Evolutionary conservation across 2,329 filamentous ascomycete species (phyloP), one percentile per base, ranked within the genome.

Genomic region (Alternaria hordeiaustralica): DNA sequence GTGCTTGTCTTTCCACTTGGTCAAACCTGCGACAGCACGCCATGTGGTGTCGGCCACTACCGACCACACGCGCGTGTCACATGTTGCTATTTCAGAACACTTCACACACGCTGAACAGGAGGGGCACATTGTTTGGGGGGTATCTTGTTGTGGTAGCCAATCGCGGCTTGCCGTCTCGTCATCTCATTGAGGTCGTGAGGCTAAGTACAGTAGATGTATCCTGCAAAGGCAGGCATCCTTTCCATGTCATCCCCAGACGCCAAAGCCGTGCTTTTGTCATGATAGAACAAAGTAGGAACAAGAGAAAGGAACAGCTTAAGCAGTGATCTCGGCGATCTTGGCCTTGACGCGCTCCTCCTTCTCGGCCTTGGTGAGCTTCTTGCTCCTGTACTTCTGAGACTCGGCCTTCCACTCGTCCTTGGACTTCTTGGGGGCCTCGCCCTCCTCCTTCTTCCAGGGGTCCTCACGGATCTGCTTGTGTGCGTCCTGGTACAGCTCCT

Each of bases 391-490:
- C 90, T 98, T 97, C 87, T 93, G 89, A 82, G 92, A 94, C 89
- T 97, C 94, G 73, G 88, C 87, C 91, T 97, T 97, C 92, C 92
- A 96, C 87, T 97, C 89, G 71, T 95, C 95, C 91, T 97, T 98
- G 87, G 84, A 87, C 93, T 98, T 98, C 91, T 97, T 94, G 85
- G 92, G 85, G 60, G 82, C 92, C 60, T 89, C 91, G 46, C 86
- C 84, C 71, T 89, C 87, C 75, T 85, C 88, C 90, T 97, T 97
- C 92, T 97, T 97, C 89, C 92, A 97, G 80, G 96, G 96, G 84
- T 99, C 93, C 87, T 94, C 95, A 73, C 96, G 94, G 88, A 99
- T 99, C 81, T 92, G 91, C 84, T 92, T 91, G 90, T 99, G 96
- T 71, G 94, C 96, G 82, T 97, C 93, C 68, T 88, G 83, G 89